phyloP scores from a whole-genome alignment of 495 filamentous ascomycete genomes.

The Parathielavia appendiculata region DNA sequence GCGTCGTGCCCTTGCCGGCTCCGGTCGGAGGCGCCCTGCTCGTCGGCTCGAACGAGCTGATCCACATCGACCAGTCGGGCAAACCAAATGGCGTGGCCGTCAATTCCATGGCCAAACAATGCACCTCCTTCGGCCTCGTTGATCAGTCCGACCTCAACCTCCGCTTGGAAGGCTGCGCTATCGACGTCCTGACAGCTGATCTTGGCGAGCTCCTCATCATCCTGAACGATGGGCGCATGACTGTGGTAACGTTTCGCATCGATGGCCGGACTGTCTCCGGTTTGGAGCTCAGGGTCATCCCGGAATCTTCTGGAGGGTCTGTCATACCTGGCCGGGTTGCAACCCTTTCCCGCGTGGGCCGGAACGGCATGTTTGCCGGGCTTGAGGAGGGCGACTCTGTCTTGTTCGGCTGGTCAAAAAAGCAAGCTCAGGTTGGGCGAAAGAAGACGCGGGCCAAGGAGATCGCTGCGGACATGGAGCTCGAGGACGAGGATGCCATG shows the following conservation, averaged over 20 bases:
- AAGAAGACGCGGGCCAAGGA: slow-evolving; percentile 41
- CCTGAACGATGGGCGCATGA: slow-evolving; percentile 68
- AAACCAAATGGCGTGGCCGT: slow-evolving; percentile 92
- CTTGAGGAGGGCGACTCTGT: slow-evolving; percentile 79
- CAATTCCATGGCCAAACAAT: slow-evolving; percentile 76
- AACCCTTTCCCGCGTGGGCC: slow-evolving; percentile 60
- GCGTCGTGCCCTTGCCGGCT: slow-evolving; percentile 74
- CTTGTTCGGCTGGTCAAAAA: slow-evolving; percentile 71
- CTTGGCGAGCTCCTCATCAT: slow-evolving; percentile 81
- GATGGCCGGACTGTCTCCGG: slow-evolving; percentile 93
- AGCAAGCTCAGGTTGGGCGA: slow-evolving; percentile 48
- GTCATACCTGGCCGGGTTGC: slow-evolving; percentile 61
- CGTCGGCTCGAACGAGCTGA: slow-evolving; percentile 80
- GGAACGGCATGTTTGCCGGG: slow-evolving; percentile 75
- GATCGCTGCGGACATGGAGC: slow-evolving; percentile 51
- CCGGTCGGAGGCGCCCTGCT: slow-evolving; percentile 86
- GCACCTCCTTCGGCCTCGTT: slow-evolving; percentile 70
- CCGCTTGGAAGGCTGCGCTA: slow-evolving; percentile 72
- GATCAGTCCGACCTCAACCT: slow-evolving; percentile 81
- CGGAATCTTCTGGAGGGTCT: slow-evolving; percentile 53
- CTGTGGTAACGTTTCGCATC: slow-evolving; percentile 73
- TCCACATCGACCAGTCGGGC: slow-evolving; percentile 93
- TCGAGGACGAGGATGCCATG: slow-evolving; percentile 36
- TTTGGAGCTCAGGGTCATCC: slow-evolving; percentile 60
- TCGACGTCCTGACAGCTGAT: slow-evolving; percentile 68